Evolutionary conservation across 2,329 filamentous ascomycete species (phyloP).

Genomic region (Epichloe brachyelytri): DNA sequence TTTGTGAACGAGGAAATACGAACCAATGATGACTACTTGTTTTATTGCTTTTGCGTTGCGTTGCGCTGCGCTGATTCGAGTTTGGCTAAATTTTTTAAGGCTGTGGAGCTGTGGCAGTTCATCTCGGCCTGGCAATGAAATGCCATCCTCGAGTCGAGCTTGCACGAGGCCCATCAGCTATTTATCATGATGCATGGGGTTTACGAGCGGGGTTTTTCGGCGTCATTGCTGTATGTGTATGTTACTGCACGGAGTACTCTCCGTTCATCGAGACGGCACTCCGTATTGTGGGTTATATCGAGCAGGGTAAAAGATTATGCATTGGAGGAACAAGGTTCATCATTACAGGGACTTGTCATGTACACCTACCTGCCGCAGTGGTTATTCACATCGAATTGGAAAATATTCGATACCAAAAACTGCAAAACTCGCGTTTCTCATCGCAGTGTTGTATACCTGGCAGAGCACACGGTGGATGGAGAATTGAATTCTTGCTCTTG

Average conservation of each 20-base stretch:
- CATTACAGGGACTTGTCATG: background rate
- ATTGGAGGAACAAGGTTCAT: background rate
- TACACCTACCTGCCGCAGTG: too few relatives aligned
- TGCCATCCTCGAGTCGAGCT: background rate
- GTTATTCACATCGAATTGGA: too few relatives aligned
- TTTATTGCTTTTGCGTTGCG: too few relatives aligned
- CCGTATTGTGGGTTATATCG: background rate
- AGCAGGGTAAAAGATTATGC: background rate
- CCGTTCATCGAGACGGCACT: background rate
- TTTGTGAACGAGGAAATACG: slow-evolving; percentile 5
- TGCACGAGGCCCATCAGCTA: background rate
- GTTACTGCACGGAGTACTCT: too few relatives aligned
- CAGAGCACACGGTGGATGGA: too few relatives aligned
- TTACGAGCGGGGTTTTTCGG: background rate
- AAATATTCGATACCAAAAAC: too few relatives aligned
- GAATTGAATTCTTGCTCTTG: too few relatives aligned
- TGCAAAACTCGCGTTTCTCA: too few relatives aligned
- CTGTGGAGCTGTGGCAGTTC: background rate
- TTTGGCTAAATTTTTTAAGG: background rate
- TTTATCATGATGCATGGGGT: background rate
- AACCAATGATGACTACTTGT: background rate
- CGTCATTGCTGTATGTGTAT: background rate
- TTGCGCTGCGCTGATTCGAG: too few relatives aligned
- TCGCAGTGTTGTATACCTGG: too few relatives aligned
- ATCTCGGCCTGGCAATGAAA: background rate